phyloP scores from a whole-genome alignment of 148 eudicot species.

The Rhododendron vialii region DNA sequence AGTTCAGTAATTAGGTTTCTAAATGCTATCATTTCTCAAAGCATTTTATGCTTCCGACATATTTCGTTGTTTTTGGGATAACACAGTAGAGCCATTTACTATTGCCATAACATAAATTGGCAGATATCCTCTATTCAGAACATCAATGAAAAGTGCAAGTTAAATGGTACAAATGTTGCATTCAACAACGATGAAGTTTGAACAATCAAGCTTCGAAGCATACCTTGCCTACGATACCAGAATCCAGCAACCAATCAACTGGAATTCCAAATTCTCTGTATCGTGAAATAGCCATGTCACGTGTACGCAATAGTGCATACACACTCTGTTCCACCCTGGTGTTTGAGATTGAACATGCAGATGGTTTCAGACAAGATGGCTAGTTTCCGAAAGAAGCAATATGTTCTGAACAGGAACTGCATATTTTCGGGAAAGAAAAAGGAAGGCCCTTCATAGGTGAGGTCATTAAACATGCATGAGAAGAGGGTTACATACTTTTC shows the following conservation, averaged over 20 bases:
- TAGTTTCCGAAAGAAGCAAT: neutral
- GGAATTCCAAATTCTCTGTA: constrained; percentile 93
- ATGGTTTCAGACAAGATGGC: neutral
- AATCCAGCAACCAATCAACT: constrained; percentile 77
- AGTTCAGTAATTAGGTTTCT: neutral
- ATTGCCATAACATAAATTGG: neutral
- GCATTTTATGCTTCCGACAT: too few relatives aligned
- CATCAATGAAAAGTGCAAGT: neutral
- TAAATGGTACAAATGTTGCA: neutral
- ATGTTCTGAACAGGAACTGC: neutral
- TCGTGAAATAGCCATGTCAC: constrained; percentile 93
- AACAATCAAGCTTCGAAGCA: neutral
- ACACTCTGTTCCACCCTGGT: constrained; percentile 91
- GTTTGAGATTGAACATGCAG: neutral
- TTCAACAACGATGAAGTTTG: neutral
- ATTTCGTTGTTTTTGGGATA: neutral
- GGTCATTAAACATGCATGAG: neutral
- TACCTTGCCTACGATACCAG: constrained; percentile 97
- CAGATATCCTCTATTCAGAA: neutral
- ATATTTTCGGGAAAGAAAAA: neutral
- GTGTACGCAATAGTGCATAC: constrained; percentile 83
- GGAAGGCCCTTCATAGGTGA: neutral
- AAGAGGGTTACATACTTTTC: constrained; percentile 64
- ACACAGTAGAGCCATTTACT: neutral
- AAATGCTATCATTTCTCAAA: neutral